A percentile compares a stretch with the other conserved stretches of the same genome.
Conservation (phyloP, 352 stramenopile species). For the Pythium graminicola region DNA sequence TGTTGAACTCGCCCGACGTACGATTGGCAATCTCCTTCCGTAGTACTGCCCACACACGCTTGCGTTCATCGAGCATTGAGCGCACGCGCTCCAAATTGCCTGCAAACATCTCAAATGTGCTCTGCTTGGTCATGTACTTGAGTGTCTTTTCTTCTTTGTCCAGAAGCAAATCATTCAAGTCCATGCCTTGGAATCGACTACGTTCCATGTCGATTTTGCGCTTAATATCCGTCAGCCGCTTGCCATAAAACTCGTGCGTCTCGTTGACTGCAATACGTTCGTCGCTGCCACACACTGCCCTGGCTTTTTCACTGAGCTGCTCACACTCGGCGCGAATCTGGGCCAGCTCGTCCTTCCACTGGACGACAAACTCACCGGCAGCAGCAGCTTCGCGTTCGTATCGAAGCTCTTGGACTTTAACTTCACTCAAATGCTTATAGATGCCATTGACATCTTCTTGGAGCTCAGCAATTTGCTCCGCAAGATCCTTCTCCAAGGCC, state of each 20-base stretch:
- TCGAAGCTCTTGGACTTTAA: slow-evolving; percentile 65
- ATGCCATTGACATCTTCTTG: slow-evolving; percentile 57
- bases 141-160: slow-evolving; percentile 68
- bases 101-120: slow-evolving; percentile 50
- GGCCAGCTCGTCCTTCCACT: slow-evolving; percentile 45
- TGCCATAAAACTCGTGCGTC: slow-evolving; percentile 73
- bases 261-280: slow-evolving; percentile 59
- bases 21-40: slow-evolving; percentile 73
- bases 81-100: slow-evolving; percentile 58
- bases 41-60: slow-evolving; percentile 66
- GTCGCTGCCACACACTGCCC: slow-evolving; percentile 41
- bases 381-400: slow-evolving; percentile 41
- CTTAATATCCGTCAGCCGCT: slow-evolving; percentile 72
- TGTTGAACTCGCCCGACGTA: slow-evolving; percentile 79
- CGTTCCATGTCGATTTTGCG: slow-evolving; percentile 71
- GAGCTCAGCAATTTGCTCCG: slow-evolving; percentile 40
- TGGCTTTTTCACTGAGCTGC: slow-evolving; percentile 49
- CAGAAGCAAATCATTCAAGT: slow-evolving; percentile 61
- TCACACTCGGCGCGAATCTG: slow-evolving; percentile 52
- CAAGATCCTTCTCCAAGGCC: slow-evolving; percentile 42
- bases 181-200: slow-evolving; percentile 74
- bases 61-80: slow-evolving; percentile 69
- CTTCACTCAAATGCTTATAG: slow-evolving; percentile 70
- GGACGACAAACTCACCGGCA: slow-evolving; percentile 40
- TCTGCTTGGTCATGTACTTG: slow-evolving; percentile 65